Base-by-base conservation (phyloP, 176 grass and related monocot genomes). In the Ensete ventricosum region DNA sequence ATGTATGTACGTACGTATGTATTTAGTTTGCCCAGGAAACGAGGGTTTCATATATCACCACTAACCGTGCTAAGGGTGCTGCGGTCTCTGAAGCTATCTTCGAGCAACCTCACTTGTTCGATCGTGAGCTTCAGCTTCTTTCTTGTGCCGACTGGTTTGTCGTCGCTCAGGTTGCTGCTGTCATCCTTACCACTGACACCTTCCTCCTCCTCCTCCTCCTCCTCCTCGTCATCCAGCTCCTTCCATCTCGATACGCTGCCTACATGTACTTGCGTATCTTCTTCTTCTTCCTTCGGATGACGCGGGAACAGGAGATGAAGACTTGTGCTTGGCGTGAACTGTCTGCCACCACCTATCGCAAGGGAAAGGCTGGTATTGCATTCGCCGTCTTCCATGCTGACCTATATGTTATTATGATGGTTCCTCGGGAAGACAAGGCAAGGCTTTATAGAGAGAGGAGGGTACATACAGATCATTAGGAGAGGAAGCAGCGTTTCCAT, bases 121-220 rank as follows among this genome's bases (percentile, higher is more conserved):
- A 89, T 91, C 49, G 91, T 95, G 21, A 99, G 91, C 81, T 91
- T 49, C 25, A 99, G 88, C 82, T 99, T 99, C 88, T 99, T 99
- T 3, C 88, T 88, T 12, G 88, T 77, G 64, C 82, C 79, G 22
- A 85, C 90, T 17, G 13, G 27, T 71, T 96, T 87, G 71, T 92
- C 89, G 3, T 88, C 12, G 11, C 54, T 89, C 64, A 87, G 84
- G 63, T 91, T 88, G 3, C 76, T 77, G 13, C 53, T 77, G 0
- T 62, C 16, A 17, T 17, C 54, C 13, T 17, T 17, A 57, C 13
- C 12, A 4, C 13, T 17, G 16, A 17, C 82, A 14, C 19, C 73
- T 27, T 48, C 54, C 54, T 76, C 34, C 34, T 43, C 34, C 29
- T 34, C 74, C 34, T 54, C 55, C 74, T 76, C 55, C 29, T 60